Evolutionary conservation across 257 asterid species (phyloP).

Genomic region (Primulina eburnea): DNA sequence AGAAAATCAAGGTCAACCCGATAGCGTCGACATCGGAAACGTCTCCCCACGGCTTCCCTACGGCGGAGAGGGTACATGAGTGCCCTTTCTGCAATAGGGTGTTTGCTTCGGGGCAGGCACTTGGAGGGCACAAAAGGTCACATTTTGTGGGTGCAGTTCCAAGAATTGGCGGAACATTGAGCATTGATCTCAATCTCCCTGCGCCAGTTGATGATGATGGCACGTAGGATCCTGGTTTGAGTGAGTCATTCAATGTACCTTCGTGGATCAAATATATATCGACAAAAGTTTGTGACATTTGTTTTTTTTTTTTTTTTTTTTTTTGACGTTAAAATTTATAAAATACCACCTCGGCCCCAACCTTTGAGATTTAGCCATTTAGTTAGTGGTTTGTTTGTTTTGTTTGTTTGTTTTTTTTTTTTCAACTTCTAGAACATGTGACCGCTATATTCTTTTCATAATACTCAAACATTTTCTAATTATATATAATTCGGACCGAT

Average conservation of each 20-base stretch:
- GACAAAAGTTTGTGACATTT: background rate
- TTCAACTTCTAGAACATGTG: too few relatives aligned
- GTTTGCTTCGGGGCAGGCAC: conserved; percentile 87
- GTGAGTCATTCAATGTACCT: background rate
- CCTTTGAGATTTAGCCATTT: too few relatives aligned
- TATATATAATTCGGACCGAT: too few relatives aligned
- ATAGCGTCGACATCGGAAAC: background rate
- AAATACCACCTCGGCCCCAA: too few relatives aligned
- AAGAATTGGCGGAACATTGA: conserved; percentile 36
- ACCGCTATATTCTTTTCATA: too few relatives aligned
- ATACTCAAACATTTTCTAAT: too few relatives aligned
- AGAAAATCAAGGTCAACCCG: conserved; percentile 40
- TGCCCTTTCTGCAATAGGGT: conserved; percentile 79
- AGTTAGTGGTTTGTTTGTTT: too few relatives aligned
- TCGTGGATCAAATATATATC: background rate
- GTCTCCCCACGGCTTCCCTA: background rate
- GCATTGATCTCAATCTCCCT: conserved; percentile 83
- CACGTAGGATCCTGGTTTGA: background rate
- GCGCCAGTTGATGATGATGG: conserved; percentile 63
- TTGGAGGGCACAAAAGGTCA: conserved; percentile 90
- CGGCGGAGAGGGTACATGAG: conserved; percentile 46
- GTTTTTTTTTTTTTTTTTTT: too few relatives aligned
- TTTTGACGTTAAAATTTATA: too few relatives aligned
- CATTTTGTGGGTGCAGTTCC: conserved; percentile 49
- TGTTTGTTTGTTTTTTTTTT: too few relatives aligned